These are phyloP conservation scores for Quaeritorhiza haematococci DNA, from an alignment of 371 early-diverging fungal genomes.

Conservation along the genomic window DNA sequence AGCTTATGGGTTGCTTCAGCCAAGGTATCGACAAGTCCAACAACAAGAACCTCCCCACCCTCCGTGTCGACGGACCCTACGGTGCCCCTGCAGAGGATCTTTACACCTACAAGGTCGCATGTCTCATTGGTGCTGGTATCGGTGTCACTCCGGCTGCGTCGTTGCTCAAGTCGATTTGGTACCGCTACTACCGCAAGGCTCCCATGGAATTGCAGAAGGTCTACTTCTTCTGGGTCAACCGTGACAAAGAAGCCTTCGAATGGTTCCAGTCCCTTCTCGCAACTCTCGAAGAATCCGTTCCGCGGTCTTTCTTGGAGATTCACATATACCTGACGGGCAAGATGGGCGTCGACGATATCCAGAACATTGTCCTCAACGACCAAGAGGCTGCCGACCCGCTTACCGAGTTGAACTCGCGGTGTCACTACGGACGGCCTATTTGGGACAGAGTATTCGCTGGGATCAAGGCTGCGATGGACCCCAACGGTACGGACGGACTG, in stretches of 20 bases:
- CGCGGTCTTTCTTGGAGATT: slow-evolving; percentile 57
- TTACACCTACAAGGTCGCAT: slow-evolving; percentile 66
- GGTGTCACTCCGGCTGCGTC: slow-evolving; percentile 47
- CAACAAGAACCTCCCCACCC: slow-evolving; percentile 14
- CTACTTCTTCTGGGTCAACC: slow-evolving; percentile 76
- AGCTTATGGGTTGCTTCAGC: slow-evolving; percentile 25
- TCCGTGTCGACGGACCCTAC: slow-evolving; percentile 26
- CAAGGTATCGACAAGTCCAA: slow-evolving; percentile 14
- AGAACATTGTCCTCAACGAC: slow-evolving; percentile 21
- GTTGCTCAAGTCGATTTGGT: slow-evolving; percentile 32
- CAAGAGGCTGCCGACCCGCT: slow-evolving; percentile 24
- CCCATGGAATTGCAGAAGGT: slow-evolving; percentile 57
- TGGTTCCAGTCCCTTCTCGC: slow-evolving; percentile 72
- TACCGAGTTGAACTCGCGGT: slow-evolving; percentile 26
- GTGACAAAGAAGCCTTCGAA: slow-evolving; percentile 66
- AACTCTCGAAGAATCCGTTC: slow-evolving; percentile 53
- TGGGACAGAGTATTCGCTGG: slow-evolving; percentile 30
- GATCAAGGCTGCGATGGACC: slow-evolving; percentile 21
- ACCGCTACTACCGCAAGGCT: slow-evolving; percentile 27
- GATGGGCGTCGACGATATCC: slow-evolving; percentile 36
- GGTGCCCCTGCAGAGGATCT: slow-evolving; percentile 66
- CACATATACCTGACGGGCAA: slow-evolving; percentile 69
- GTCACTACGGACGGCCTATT: slow-evolving; percentile 39
- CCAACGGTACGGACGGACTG: too few species aligned
- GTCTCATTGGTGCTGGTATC: slow-evolving; percentile 71